These are phyloP conservation scores for Talaromyces trachyspermus DNA, from an alignment of 495 filamentous ascomycete genomes.

Conservation along the genomic window DNA sequence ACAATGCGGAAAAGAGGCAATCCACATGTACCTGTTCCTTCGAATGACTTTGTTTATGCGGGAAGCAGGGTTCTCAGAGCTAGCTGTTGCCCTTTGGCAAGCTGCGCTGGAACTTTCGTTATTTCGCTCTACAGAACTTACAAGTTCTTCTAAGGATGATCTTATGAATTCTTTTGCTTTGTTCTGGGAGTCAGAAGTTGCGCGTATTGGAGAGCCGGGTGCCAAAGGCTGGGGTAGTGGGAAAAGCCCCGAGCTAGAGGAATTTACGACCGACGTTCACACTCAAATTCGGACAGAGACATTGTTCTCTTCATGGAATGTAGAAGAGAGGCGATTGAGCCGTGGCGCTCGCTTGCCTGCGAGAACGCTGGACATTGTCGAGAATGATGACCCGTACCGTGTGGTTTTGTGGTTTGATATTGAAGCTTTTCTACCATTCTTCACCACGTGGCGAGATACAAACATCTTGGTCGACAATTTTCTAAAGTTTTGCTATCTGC, in stretches of 20 bases:
- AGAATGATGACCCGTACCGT: slow-evolving; percentile 70
- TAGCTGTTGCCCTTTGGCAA: slow-evolving; percentile 77
- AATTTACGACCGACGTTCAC: slow-evolving; percentile 20
- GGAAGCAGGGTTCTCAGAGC: slow-evolving; percentile 76
- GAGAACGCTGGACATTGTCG: slow-evolving; percentile 54
- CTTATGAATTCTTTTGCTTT: slow-evolving; percentile 46
- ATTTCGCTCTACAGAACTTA: slow-evolving; percentile 36
- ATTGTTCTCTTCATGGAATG: slow-evolving; percentile 52
- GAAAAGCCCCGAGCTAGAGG: slow-evolving; percentile 9
- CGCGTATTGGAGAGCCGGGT: slow-evolving; percentile 67
- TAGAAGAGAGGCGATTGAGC: slow-evolving; percentile 46
- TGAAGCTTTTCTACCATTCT: slow-evolving; percentile 48
- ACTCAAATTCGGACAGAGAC: slow-evolving; percentile 17
- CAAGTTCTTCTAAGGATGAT: slow-evolving; percentile 6
- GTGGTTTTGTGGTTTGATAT: slow-evolving; percentile 76
- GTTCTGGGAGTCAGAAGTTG: slow-evolving; percentile 84
- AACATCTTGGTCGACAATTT: slow-evolving; percentile 56
- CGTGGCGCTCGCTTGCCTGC: slow-evolving; percentile 51
- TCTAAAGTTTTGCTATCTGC: slow-evolving; percentile 61
- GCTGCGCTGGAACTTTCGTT: slow-evolving; percentile 68
- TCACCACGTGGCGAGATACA: slow-evolving; percentile 29
- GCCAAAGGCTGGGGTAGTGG: slow-evolving; percentile 60
- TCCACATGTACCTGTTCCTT: slow-evolving; percentile 67
- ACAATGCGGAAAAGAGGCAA: slow-evolving; percentile 22
- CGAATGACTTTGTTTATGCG: slow-evolving; percentile 64